phyloP scores from a whole-genome alignment of 2,329 filamentous ascomycete genomes.

The Fusarium longipes region DNA sequence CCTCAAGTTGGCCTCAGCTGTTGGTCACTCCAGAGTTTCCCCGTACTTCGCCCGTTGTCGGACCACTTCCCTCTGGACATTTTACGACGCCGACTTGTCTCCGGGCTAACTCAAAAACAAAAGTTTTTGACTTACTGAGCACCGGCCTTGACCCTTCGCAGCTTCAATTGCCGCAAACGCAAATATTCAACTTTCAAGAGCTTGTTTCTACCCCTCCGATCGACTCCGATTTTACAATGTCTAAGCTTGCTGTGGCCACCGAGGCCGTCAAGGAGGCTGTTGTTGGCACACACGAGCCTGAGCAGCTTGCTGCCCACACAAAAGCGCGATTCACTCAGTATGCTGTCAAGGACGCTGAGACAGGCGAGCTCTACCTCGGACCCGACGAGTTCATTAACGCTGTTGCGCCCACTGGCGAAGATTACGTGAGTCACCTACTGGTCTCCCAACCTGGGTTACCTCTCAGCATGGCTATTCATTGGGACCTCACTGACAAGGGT shows the following conservation, averaged over 20 bases:
- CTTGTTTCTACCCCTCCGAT: conserved; percentile 29
- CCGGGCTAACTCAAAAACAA: conserved; percentile 6
- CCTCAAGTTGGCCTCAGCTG: conserved; percentile 18
- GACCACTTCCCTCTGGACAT: conserved; percentile 29
- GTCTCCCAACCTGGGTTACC: neutral
- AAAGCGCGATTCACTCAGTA: conserved; percentile 80
- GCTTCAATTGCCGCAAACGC: conserved; percentile 38
- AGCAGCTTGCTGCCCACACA: conserved; percentile 77
- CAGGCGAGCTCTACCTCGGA: conserved; percentile 83
- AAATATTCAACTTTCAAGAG: conserved; percentile 18
- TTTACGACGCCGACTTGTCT: conserved; percentile 21
- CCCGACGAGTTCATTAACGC: conserved; percentile 91
- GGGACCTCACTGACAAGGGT: conserved; percentile 28
- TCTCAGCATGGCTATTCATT: conserved; percentile 10
- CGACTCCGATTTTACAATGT: conserved; percentile 48
- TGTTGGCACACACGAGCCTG: conserved; percentile 69
- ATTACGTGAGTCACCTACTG: conserved; percentile 78
- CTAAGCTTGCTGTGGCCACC: conserved; percentile 64
- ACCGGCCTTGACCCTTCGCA: conserved; percentile 20
- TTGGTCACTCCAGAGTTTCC: conserved; percentile 23
- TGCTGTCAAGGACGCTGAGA: conserved; percentile 78
- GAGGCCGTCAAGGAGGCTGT: conserved; percentile 84
- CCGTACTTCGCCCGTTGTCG: conserved; percentile 33
- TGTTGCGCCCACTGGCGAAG: conserved; percentile 85
- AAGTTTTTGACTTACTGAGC: conserved; percentile 18